A percentile compares a stretch with the other conserved stretches of the same genome.
phyloP scores from a whole-genome alignment of 2,329 filamentous ascomycete genomes.

The Xylariaceae sp. region DNA sequence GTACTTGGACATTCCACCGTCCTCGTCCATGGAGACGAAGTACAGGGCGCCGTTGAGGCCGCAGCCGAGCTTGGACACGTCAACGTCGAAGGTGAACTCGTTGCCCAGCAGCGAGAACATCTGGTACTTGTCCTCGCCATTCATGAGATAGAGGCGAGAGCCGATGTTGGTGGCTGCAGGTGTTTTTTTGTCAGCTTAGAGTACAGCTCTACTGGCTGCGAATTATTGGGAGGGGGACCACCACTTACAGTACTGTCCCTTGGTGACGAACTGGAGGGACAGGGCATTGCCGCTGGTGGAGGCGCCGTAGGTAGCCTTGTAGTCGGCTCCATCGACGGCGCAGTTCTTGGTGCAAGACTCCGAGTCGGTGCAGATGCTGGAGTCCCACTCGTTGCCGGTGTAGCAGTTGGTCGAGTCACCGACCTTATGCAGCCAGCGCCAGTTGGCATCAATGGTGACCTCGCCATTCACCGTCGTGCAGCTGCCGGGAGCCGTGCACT shows the following conservation, averaged over 20 bases:
- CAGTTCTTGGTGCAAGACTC: slow-evolving; percentile 36
- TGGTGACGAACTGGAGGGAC: slow-evolving; percentile 45
- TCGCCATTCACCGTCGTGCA: slow-evolving; percentile 39
- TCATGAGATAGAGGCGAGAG: slow-evolving; percentile 53
- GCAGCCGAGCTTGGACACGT: slow-evolving; percentile 54
- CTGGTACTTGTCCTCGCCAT: slow-evolving; percentile 49
- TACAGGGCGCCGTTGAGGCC: slow-evolving; percentile 61
- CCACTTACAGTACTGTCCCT: slow-evolving; percentile 32
- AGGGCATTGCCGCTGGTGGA: slow-evolving; percentile 40
- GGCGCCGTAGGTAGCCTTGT: slow-evolving; percentile 41
- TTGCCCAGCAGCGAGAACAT: slow-evolving; percentile 52
- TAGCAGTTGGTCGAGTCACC: slow-evolving; percentile 42
- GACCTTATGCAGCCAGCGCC: slow-evolving; percentile 44
- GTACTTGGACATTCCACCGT: slow-evolving; percentile 45
- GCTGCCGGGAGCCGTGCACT: slow-evolving; percentile 38
- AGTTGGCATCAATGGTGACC: slow-evolving; percentile 46
- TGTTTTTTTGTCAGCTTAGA: slow-evolving; percentile 1
- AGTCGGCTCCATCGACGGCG: slow-evolving; percentile 41
- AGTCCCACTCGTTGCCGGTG: slow-evolving; percentile 37
- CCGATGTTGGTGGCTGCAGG: slow-evolving; percentile 31
- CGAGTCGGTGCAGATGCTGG: slow-evolving; percentile 32
- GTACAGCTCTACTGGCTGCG: not conserved
- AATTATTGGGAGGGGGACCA: not conserved
- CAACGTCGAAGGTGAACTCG: slow-evolving; percentile 60
- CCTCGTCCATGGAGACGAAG: slow-evolving; percentile 48